Percentiles rank a stretch among this genome's conserved stretches.
These are phyloP conservation scores for Miamiensis avidus DNA, from an alignment of 169 alveolate species.

Conservation along the genomic window DNA sequence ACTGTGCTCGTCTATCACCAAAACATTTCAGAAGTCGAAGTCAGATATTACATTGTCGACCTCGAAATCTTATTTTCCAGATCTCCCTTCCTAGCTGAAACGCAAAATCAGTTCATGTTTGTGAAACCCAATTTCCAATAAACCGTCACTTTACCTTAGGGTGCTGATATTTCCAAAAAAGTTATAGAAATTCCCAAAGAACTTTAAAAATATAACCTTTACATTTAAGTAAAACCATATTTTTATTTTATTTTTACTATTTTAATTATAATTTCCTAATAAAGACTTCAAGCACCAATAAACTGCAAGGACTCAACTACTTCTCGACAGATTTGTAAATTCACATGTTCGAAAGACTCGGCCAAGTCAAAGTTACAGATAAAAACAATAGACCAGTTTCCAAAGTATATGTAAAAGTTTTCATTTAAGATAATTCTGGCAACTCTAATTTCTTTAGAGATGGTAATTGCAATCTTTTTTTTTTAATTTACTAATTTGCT, in stretches of 20 bases:
- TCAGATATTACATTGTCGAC: conserved; percentile 67
- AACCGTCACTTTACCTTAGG: conserved; percentile 21
- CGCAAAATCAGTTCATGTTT: conserved; percentile 60
- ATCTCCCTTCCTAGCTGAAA: conserved; percentile 69
- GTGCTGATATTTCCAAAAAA: no score
- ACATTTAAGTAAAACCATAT: conserved; percentile 32
- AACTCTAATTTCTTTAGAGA: conserved; percentile 63
- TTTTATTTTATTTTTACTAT: no score
- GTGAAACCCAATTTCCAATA: conserved; percentile 54
- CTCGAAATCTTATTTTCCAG: conserved; percentile 68
- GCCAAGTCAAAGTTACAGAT: conserved; percentile 60
- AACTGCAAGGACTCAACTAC: conserved; percentile 42
- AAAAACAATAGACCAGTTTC: conserved; percentile 51
- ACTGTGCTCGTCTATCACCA: conserved; percentile 33
- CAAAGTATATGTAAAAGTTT: conserved; percentile 67
- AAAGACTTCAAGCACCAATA: conserved; percentile 14
- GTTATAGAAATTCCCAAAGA: conserved; percentile 1
- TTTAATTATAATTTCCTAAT: conserved; percentile 40
- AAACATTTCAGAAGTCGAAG: conserved; percentile 45
- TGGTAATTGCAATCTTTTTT: conserved; percentile 22
- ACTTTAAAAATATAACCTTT: neutral
- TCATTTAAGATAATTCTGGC: conserved; percentile 44
- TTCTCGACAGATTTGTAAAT: conserved; percentile 50
- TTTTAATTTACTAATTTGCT: no score
- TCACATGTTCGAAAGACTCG: conserved; percentile 54